Percentiles rank a stretch among this genome's conserved stretches.
phyloP scores from a whole-genome alignment of 345 rosid genomes.

The Hirschfeldia incana region DNA sequence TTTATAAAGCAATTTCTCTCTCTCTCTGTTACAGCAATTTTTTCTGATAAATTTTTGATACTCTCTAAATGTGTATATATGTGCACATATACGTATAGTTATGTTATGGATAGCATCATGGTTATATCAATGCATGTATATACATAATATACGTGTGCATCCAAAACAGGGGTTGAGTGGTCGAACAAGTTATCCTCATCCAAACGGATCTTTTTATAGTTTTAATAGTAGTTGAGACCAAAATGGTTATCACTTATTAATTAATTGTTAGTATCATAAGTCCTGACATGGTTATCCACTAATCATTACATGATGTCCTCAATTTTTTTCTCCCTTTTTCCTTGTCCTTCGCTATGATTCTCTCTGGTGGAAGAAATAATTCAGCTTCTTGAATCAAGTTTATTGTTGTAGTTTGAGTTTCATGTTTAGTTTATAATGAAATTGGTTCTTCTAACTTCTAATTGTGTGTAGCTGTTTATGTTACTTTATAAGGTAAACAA shows the following conservation, averaged over 20 bases:
- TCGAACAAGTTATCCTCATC: conserved; percentile 36
- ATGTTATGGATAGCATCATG: conserved; percentile 14
- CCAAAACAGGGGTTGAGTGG: conserved; percentile 36
- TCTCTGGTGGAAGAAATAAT: not conserved
- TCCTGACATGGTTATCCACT: conserved; percentile 34
- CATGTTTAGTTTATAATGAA: not conserved
- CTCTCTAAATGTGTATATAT: not conserved
- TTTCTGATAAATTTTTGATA: conserved; percentile 8
- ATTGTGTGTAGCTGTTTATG: not conserved
- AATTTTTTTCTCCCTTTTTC: not conserved
- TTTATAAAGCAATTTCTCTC: conserved; percentile 48
- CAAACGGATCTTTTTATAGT: conserved; percentile 33
- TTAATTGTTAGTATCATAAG: conserved; percentile 13
- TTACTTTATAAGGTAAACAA: not conserved
- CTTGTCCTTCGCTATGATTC: not conserved
- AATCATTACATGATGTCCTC: conserved; percentile 17
- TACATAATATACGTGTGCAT: conserved; percentile 35
- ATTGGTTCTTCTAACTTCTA: not conserved
- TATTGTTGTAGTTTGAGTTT: not conserved
- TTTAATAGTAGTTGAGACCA: conserved; percentile 13
- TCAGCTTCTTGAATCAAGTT: not conserved
- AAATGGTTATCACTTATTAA: not conserved
- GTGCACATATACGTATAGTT: conserved; percentile 1
- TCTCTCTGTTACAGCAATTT: conserved; percentile 9
- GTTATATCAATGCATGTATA: not conserved